phyloP scores from a whole-genome alignment of 192 early-diverging fungal species.

The Kappamyces sp. region DNA sequence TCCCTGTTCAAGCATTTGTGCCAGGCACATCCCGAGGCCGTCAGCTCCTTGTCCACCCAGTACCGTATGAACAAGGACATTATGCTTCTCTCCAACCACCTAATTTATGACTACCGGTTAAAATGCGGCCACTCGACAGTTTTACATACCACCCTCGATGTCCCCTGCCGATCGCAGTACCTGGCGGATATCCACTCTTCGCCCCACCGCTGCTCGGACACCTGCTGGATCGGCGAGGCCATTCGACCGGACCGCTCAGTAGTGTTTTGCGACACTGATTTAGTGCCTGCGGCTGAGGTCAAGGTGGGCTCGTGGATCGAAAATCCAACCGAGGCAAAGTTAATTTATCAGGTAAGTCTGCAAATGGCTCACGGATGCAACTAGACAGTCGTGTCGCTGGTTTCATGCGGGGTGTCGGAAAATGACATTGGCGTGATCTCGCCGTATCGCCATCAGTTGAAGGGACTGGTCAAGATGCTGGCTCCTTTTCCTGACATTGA shows the following conservation, averaged over 20 bases:
- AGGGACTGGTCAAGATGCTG: slow-evolving; percentile 39
- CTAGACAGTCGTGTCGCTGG: slow-evolving; percentile 49
- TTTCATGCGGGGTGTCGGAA: slow-evolving; percentile 59
- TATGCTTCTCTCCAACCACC: slow-evolving; percentile 73
- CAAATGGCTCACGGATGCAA: slow-evolving; percentile 1
- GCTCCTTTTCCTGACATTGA: slow-evolving; percentile 47
- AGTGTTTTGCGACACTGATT: slow-evolving; percentile 79
- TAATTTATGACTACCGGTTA: slow-evolving; percentile 78
- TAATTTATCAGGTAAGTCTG: slow-evolving; percentile 5
- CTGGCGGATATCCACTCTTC: slow-evolving; percentile 30
- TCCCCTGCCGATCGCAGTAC: slow-evolving; percentile 54
- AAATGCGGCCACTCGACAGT: slow-evolving; percentile 49
- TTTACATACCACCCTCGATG: slow-evolving; percentile 22
- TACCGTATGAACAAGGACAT: slow-evolving; percentile 94
- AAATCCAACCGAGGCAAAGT: slow-evolving; percentile 37
- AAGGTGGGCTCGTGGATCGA: slow-evolving; percentile 57
- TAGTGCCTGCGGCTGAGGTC: slow-evolving; percentile 57
- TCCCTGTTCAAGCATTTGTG: slow-evolving; percentile 80
- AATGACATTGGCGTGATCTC: slow-evolving; percentile 76
- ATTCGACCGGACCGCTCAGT: too few species aligned
- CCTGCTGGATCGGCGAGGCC: too few species aligned
- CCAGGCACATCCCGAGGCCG: slow-evolving; percentile 72
- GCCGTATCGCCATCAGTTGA: slow-evolving; percentile 60
- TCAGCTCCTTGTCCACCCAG: slow-evolving; percentile 70
- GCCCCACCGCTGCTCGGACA: too few species aligned